These are phyloP conservation scores for Sporothrix brunneoviolacea DNA, from an alignment of 2,329 filamentous ascomycete species.

Conservation along the genomic window DNA sequence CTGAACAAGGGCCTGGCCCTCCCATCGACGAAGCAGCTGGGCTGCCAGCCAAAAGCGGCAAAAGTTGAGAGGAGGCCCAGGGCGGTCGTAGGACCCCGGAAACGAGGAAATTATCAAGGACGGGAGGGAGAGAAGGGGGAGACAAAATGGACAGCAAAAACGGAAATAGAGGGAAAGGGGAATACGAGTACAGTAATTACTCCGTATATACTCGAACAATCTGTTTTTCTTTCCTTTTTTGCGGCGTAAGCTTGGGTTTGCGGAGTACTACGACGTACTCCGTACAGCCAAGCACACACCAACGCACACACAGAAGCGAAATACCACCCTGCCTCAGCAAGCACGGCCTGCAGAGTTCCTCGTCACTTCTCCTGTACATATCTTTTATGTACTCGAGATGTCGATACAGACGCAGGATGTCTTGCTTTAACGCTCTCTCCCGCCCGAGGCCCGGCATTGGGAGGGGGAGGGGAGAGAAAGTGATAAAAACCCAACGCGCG, in stretches of 20 bases:
- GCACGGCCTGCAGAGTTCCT: too few relatives aligned
- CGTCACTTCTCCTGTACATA: constrained; percentile 6
- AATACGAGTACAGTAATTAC: neutral
- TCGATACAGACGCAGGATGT: constrained; percentile 5
- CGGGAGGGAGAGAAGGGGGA: neutral
- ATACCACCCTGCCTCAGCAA: too few relatives aligned
- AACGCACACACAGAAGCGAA: constrained; percentile 1
- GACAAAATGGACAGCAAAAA: neutral
- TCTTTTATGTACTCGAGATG: neutral
- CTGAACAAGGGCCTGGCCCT: too few relatives aligned
- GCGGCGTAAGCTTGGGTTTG: too few relatives aligned
- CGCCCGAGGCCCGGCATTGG: neutral
- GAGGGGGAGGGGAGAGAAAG: neutral
- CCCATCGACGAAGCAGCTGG: too few relatives aligned
- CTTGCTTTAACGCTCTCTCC: constrained; percentile 7
- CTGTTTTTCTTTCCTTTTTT: too few relatives aligned
- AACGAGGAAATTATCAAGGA: constrained; percentile 3
- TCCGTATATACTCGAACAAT: too few relatives aligned
- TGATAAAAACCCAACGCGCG: too few relatives aligned
- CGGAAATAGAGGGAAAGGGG: neutral
- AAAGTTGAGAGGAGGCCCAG: too few relatives aligned
- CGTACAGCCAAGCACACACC: neutral
- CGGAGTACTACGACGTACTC: too few relatives aligned
- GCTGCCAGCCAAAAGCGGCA: neutral
- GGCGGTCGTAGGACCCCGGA: too few relatives aligned